Evolutionary conservation across 148 eudicot species (phyloP).

Genomic region (Vaccinium vitisidaea): DNA sequence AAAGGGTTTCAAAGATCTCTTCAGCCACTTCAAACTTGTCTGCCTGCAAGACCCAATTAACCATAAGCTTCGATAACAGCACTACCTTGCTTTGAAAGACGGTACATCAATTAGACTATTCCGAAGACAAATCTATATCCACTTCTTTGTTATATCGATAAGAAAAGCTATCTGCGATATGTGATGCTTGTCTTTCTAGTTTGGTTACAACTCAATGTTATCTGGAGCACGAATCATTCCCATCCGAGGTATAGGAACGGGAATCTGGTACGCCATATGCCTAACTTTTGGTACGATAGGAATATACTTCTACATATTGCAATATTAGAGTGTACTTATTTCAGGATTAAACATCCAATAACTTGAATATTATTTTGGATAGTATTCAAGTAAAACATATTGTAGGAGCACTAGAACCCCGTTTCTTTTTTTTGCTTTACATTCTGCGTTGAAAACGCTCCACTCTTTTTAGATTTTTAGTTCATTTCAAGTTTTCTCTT

Average conservation of each 20-base stretch:
- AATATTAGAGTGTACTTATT: background rate
- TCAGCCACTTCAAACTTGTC: conserved; percentile 81
- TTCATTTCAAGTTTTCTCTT: background rate
- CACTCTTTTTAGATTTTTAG: background rate
- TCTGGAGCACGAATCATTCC: background rate
- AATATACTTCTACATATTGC: background rate
- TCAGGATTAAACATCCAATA: background rate
- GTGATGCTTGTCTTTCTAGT: background rate
- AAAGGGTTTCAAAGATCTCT: conserved; percentile 68
- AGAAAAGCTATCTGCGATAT: background rate
- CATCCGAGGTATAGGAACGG: background rate
- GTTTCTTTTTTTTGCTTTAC: background rate
- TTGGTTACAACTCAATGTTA: background rate
- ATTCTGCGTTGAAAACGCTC: background rate
- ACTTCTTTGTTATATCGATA: background rate
- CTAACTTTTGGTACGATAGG: background rate
- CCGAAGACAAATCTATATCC: background rate
- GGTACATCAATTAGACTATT: background rate
- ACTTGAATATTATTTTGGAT: background rate
- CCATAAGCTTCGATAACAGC: conserved; percentile 15
- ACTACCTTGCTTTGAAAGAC: background rate
- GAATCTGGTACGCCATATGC: background rate
- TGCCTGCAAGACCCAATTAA: conserved; percentile 49
- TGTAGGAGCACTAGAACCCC: background rate
- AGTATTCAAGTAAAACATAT: background rate